These are phyloP conservation scores for Quercus cerris DNA, from an alignment of 306 rosid species.

Conservation along the genomic window DNA sequence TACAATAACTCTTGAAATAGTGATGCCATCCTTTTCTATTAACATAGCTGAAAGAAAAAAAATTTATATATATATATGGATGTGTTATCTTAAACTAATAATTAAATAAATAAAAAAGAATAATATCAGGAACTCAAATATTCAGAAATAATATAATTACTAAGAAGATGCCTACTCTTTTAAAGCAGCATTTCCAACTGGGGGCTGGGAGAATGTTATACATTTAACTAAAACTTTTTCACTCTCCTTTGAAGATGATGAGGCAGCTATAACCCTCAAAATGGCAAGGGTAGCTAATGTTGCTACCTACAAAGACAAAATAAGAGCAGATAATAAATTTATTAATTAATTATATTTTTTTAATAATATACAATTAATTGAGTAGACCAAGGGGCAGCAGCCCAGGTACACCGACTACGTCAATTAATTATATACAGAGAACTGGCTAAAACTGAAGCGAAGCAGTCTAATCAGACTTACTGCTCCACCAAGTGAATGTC, in stretches of 20 bases:
- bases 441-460: background rate
- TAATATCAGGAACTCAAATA: constrained; percentile 1
- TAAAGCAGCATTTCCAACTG: constrained; percentile 98
- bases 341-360: constrained; percentile 5
- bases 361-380: background rate
- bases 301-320: constrained; percentile 62
- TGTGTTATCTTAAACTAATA: background rate
- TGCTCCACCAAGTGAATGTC: constrained; percentile 99
- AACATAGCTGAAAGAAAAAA: constrained; percentile 63
- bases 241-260: constrained; percentile 78
- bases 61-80: too few relatives aligned
- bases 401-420: background rate
- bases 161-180: constrained; percentile 67
- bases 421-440: background rate
- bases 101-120: background rate
- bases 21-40: constrained; percentile 91
- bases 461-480: constrained; percentile 47
- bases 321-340: constrained; percentile 18
- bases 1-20: constrained; percentile 94
- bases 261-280: constrained; percentile 92
- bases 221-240: constrained; percentile 75
- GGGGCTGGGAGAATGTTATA: constrained; percentile 95
- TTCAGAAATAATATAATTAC: constrained; percentile 11
- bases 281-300: constrained; percentile 97
- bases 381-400: background rate